phyloP scores from a whole-genome alignment of 192 early-diverging fungal species.

The Funneliformis mosseae region DNA sequence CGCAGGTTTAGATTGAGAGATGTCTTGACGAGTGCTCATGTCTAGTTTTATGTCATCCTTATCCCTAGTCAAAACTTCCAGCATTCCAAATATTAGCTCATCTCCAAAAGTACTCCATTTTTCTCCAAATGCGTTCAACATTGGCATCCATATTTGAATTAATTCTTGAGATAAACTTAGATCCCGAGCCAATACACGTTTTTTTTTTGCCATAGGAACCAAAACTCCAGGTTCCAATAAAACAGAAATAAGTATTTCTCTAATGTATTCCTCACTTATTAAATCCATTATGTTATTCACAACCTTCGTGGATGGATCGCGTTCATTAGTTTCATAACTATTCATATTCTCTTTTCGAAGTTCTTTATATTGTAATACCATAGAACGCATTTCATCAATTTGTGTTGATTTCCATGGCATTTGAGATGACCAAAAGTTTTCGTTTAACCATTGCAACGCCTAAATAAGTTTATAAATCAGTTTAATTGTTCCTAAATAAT shows the following conservation, averaged over 20 bases:
- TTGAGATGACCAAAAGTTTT: conserved; percentile 57
- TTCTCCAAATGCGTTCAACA: conserved; percentile 46
- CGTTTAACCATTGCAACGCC: conserved; percentile 59
- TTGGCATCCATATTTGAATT: conserved; percentile 43
- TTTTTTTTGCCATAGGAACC: conserved; percentile 57
- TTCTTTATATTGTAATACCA: conserved; percentile 21
- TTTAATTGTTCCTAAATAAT: background rate
- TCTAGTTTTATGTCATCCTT: conserved; percentile 17
- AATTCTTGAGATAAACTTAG: conserved; percentile 45
- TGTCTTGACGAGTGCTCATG: background rate
- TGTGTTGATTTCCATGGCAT: conserved; percentile 29
- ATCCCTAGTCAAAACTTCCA: conserved; percentile 32
- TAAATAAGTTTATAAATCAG: conserved; percentile 31
- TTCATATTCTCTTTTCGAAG: conserved; percentile 30
- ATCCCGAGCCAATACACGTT: conserved; percentile 39
- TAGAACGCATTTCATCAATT: conserved; percentile 35
- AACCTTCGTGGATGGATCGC: conserved; percentile 1
- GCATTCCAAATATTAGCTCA: conserved; percentile 37
- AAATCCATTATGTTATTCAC: conserved; percentile 45
- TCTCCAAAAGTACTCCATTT: conserved; percentile 38
- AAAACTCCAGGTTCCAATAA: conserved; percentile 59
- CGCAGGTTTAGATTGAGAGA: background rate
- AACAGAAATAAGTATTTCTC: conserved; percentile 51
- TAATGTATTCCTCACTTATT: conserved; percentile 48
- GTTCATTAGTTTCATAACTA: background rate